Evolutionary conservation across 2,329 filamentous ascomycete species (phyloP), one percentile per base, ranked within the genome.

Genomic region (Ustulina deusta): DNA sequence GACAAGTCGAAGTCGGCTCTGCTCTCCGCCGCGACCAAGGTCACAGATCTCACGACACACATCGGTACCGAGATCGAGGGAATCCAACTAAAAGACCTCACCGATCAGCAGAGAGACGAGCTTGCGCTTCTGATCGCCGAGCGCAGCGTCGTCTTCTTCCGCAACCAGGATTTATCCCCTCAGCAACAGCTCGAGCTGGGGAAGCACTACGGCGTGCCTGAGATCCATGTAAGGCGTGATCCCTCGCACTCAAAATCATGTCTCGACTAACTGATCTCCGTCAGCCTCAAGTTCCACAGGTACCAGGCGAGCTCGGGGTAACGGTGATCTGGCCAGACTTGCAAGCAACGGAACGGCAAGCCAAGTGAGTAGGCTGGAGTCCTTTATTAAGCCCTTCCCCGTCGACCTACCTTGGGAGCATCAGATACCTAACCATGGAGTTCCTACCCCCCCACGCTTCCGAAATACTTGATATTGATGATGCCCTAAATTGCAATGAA

Each of bases 271-370:
- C 29, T 38, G 9, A 56, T 22, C 15, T 3, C 4, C 1, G 5
- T 3, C 48, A 91, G 87, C 90, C 91, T 0, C 90, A 93, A 86
- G 89, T 87, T 0, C 86, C 91, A 0, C 88, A 91, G 51, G 90
- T 93, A 0, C 91, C 91, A 0, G 91, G 90, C 1, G 80, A 91
- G 0, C 82, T 83, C 0, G 90, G 90, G 0, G 87, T 89, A 1
- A 87, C 84, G 0, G 88, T 92, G 5, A 90, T 93, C 55, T 93
- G 90, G 91, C 91, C 91, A 0, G 90, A 86, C 38, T 83, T 93
- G 0, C 83, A 85, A 75, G 89, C 89, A 0, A 89, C 86, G 0
- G 90, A 93, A 75, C 77, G 80, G 1, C 76, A 82, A 1, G 86
- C 89, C 3, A 86, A 83, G 49, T 52, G 1, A 52, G 49, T 52